phyloP scores from a whole-genome alignment of 164 flowering plant genomes.

The Stephania cephalantha region DNA sequence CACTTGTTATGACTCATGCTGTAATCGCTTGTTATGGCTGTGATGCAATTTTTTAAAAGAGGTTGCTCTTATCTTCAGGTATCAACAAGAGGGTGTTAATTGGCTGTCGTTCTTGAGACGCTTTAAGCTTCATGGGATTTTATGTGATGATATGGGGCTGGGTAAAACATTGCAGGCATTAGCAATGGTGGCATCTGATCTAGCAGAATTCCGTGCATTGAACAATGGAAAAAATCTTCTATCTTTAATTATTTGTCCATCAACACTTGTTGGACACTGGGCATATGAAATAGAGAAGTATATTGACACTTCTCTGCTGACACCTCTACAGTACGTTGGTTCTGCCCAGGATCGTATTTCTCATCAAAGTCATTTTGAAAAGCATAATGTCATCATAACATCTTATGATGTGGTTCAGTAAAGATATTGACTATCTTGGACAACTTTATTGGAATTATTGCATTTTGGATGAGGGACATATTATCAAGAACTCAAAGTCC shows the following conservation, averaged over 20 bases:
- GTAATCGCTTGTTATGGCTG: neutral
- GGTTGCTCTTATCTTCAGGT: slow-evolving; percentile 36
- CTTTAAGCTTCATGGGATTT: slow-evolving; percentile 95
- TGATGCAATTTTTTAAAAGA: neutral
- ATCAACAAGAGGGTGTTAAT: slow-evolving; percentile 98
- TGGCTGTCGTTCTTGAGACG: slow-evolving; percentile 93
- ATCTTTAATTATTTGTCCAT: slow-evolving; percentile 89
- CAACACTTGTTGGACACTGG: slow-evolving; percentile 99
- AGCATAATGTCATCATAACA: slow-evolving; percentile 77
- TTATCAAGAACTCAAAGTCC: slow-evolving; percentile 87
- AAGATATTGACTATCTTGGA: slow-evolving; percentile 76
- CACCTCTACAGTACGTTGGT: slow-evolving; percentile 88
- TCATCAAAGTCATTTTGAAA: slow-evolving; percentile 50
- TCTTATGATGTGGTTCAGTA: slow-evolving; percentile 97
- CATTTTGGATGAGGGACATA: slow-evolving; percentile 95
- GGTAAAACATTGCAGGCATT: slow-evolving; percentile 99
- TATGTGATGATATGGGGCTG: slow-evolving; percentile 99
- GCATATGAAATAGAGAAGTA: slow-evolving; percentile 95
- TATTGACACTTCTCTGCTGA: slow-evolving; percentile 62
- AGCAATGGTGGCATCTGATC: slow-evolving; percentile 97
- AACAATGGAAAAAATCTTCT: slow-evolving; percentile 30
- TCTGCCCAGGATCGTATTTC: slow-evolving; percentile 76
- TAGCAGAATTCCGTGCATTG: slow-evolving; percentile 55
- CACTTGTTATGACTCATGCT: neutral
- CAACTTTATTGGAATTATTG: slow-evolving; percentile 84